phyloP scores from a whole-genome alignment of 768 basidiomycete genomes.

The Piloderma croceum region DNA sequence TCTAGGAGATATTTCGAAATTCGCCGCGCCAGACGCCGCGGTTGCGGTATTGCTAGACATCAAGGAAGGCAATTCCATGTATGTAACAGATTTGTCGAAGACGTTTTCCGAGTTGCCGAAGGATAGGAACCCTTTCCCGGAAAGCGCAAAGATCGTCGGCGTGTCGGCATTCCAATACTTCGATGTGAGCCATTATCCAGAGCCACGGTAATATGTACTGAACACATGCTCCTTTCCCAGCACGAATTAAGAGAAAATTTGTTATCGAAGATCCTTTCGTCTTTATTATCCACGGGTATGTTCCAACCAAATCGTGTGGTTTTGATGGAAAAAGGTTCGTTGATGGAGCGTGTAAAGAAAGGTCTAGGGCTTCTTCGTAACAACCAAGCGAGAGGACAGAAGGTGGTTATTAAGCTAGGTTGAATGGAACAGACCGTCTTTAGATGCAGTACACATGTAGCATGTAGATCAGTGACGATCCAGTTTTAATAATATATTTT shows the following conservation, averaged over 20 bases:
- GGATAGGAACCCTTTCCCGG: slow-evolving; percentile 33
- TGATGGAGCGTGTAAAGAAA: slow-evolving; percentile 36
- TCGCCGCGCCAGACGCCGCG: slow-evolving; percentile 32
- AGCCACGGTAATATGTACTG: too few relatives aligned
- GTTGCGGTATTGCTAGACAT: slow-evolving; percentile 42
- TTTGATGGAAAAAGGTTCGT: slow-evolving; percentile 36
- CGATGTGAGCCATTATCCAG: too few relatives aligned
- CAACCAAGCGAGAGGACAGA: slow-evolving; percentile 47
- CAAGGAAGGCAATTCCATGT: slow-evolving; percentile 38
- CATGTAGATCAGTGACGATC: too few relatives aligned
- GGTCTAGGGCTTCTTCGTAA: slow-evolving; percentile 42
- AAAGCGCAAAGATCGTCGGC: slow-evolving; percentile 29
- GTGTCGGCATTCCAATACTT: slow-evolving; percentile 40
- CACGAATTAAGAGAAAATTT: slow-evolving; percentile 39
- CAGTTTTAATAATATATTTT: too few relatives aligned
- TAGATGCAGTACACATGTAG: too few relatives aligned
- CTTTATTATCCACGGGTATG: slow-evolving; percentile 31
- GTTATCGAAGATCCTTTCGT: slow-evolving; percentile 42
- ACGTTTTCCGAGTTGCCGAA: slow-evolving; percentile 30
- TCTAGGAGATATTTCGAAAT: slow-evolving; percentile 31
- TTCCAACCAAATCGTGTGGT: slow-evolving; percentile 39
- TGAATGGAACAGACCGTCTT: slow-evolving; percentile 9
- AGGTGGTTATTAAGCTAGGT: slow-evolving; percentile 42
- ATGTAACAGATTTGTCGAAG: slow-evolving; percentile 21
- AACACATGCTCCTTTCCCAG: too few relatives aligned